phyloP scores from a whole-genome alignment of 805 yeast genomes.

The Myxozyma neglecta region DNA sequence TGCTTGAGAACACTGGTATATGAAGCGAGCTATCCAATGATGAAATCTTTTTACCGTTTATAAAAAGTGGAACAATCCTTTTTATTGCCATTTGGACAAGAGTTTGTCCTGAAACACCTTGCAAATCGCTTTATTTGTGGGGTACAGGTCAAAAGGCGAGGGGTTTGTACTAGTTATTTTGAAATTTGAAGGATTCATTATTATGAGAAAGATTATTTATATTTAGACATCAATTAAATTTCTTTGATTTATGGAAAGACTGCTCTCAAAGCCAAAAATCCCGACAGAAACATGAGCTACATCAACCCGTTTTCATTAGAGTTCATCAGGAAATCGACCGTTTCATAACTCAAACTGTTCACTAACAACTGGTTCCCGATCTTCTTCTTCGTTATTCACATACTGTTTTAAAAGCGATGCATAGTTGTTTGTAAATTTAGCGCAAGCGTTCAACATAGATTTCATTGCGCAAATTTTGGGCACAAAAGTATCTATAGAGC shows the following conservation, averaged over 20 bases:
- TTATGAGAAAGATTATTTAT: no score
- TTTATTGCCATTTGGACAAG: neutral
- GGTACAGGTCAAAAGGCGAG: no score
- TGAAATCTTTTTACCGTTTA: constrained; percentile 6
- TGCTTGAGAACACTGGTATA: constrained; percentile 10
- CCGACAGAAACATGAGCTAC: no score
- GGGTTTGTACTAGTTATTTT: no score
- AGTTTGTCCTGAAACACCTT: neutral
- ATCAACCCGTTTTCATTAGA: no score
- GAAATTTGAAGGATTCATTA: no score
- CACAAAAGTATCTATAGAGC: neutral
- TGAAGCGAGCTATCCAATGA: constrained; percentile 1
- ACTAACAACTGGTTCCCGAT: neutral
- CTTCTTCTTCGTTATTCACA: neutral
- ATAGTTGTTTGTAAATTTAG: neutral
- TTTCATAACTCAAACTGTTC: neutral
- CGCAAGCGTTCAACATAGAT: constrained; percentile 1
- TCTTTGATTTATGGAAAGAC: no score
- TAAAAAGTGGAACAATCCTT: constrained; percentile 13
- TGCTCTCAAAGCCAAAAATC: no score
- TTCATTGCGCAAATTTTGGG: constrained; percentile 1
- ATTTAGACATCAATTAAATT: no score
- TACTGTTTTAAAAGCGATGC: neutral
- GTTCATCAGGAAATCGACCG: neutral
- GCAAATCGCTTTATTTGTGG: no score